These are phyloP conservation scores for Pythium brachiatum DNA, from an alignment of 352 stramenopile genomes.

Conservation along the genomic window DNA sequence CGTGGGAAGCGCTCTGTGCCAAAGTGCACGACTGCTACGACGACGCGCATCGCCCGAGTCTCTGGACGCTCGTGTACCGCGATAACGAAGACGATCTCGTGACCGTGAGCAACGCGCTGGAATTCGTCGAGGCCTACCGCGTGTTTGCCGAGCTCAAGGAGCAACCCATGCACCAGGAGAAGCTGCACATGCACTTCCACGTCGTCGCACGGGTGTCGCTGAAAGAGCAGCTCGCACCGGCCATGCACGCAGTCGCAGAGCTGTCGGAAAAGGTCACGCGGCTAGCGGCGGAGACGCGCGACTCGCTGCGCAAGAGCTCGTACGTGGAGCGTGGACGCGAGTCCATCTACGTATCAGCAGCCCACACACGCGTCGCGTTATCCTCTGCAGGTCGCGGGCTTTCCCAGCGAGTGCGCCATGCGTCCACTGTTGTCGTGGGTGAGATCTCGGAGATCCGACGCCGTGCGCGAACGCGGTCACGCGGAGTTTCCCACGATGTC, in stretches of 20 bases:
- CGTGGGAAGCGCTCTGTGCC: conserved; percentile 40
- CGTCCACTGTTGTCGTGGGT: conserved; percentile 35
- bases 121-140: conserved; percentile 56
- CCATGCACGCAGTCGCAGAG: conserved; percentile 49
- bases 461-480: conserved; percentile 37
- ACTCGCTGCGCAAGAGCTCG: conserved; percentile 29
- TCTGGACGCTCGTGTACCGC: conserved; percentile 60
- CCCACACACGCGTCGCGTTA: conserved; percentile 46
- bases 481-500: conserved; percentile 20
- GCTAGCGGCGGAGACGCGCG: conserved; percentile 31
- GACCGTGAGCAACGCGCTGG: conserved; percentile 45
- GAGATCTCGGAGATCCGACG: conserved; percentile 42
- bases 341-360: conserved; percentile 45
- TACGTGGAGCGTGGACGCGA: conserved; percentile 51
- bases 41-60: conserved; percentile 22
- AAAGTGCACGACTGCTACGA: conserved; percentile 42
- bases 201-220: conserved; percentile 44
- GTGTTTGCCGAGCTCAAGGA: conserved; percentile 42
- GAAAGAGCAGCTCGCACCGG: conserved; percentile 46
- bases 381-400: conserved; percentile 43
- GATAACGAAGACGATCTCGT: conserved; percentile 72
- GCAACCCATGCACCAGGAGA: conserved; percentile 4
- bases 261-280: conserved; percentile 38
- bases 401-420: conserved; percentile 41
- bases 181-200: conserved; percentile 48